Conservation (phyloP, 129 eudicot species). For the Pittosporum tobira region DNA sequence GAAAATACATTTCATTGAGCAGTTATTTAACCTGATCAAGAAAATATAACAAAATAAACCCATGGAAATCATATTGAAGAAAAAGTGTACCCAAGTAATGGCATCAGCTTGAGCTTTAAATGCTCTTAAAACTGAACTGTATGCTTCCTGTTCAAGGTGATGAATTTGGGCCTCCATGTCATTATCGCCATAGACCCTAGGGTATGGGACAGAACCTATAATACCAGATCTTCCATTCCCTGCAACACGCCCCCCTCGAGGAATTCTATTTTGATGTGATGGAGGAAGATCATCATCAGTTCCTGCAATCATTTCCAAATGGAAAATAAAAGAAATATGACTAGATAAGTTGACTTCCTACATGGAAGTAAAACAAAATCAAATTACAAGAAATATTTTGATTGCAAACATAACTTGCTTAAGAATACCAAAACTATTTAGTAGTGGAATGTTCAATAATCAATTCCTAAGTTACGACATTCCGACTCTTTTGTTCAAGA, state of each 20-base stretch:
- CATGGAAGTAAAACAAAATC: too few species aligned
- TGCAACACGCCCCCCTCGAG: conserved; percentile 70
- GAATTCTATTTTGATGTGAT: conserved; percentile 71
- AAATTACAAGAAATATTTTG: too few species aligned
- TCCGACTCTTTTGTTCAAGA: too few species aligned
- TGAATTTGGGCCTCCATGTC: conserved; percentile 95
- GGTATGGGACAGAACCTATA: conserved; percentile 48
- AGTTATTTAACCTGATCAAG: conserved; percentile 19
- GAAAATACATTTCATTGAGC: conserved; percentile 19
- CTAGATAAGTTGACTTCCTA: neutral
- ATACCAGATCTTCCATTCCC: conserved; percentile 77
- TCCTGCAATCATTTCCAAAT: conserved; percentile 32
- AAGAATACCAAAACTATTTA: too few species aligned
- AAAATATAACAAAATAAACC: conserved; percentile 11
- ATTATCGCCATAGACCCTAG: conserved; percentile 53
- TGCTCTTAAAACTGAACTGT: conserved; percentile 67
- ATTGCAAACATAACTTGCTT: too few species aligned
- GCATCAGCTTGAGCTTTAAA: conserved; percentile 91
- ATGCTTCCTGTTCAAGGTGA: conserved; percentile 76
- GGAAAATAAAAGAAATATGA: neutral
- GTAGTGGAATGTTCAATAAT: too few species aligned
- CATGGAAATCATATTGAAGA: neutral
- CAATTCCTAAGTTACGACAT: too few species aligned
- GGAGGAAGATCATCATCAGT: conserved; percentile 95
- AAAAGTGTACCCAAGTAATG: conserved; percentile 69